Evolutionary conservation across 1,284 basidiomycete genomes (phyloP).

Genomic region (Stygiomarasmius scandens): DNA sequence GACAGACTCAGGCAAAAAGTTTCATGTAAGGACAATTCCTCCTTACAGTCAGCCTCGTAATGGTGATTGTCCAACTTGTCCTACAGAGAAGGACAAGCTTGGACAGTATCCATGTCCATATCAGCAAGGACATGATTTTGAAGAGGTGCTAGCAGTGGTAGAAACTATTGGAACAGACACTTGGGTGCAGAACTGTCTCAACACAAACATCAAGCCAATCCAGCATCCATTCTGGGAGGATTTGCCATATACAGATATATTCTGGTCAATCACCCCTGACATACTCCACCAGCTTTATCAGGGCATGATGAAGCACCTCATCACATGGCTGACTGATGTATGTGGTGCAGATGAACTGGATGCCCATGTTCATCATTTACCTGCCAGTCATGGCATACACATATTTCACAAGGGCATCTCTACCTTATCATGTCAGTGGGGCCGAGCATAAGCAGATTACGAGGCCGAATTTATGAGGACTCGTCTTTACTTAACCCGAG

Average conservation of each 20-base stretch:
- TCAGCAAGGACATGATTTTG: neutral
- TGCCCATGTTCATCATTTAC: constrained; percentile 16
- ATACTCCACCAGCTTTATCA: constrained; percentile 35
- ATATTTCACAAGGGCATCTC: constrained; percentile 1
- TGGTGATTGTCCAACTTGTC: neutral
- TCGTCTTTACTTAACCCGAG: no score
- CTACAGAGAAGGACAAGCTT: constrained; percentile 12
- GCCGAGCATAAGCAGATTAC: neutral
- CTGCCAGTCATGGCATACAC: constrained; percentile 13
- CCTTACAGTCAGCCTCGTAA: no score
- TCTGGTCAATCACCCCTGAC: constrained; percentile 28
- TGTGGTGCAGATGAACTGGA: constrained; percentile 15
- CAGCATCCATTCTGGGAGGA: constrained; percentile 28
- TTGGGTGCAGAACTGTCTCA: neutral
- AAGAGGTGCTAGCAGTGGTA: neutral
- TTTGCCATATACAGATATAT: constrained; percentile 26
- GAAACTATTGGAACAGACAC: neutral
- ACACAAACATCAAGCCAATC: constrained; percentile 12
- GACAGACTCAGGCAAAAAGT: no score
- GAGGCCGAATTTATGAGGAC: no score
- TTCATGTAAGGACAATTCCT: no score
- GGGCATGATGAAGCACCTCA: constrained; percentile 30
- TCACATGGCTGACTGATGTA: constrained; percentile 10
- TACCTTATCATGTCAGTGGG: neutral
- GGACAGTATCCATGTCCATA: neutral